Evolutionary conservation across 2,329 filamentous ascomycete species (phyloP), one percentile per base, ranked within the genome.

Genomic region (Aaosphaeria pasadenensis): DNA sequence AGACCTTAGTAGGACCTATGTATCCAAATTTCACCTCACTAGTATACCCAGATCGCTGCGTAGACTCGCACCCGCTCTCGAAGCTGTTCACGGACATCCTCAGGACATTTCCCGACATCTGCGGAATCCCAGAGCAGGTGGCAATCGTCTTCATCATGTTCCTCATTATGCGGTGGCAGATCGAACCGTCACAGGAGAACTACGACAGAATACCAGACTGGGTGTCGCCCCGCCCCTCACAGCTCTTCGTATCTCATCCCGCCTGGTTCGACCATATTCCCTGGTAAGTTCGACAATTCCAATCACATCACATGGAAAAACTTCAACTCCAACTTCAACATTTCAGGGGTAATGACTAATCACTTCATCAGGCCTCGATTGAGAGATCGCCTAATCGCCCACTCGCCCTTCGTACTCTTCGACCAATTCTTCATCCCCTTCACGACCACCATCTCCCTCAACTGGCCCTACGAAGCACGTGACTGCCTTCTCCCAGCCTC

Each of bases 131-230:
- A 0, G 90, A 95, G 70, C 86, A 88, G 59, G 83, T 95, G 0
- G 90, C 87, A 6, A 83, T 89, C 5, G 77, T 95, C 6, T 95
- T 91, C 66, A 75, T 87, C 63, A 95, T 95, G 88, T 95, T 95
- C 70, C 78, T 91, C 31, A 66, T 91, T 54, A 89, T 94, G 85
- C 71, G 74, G 39, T 96, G 91, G 89, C 85, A 89, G 65, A 87
- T 95, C 48, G 82, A 82, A 30, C 89, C 90, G 0, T 89, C 88
- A 0, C 78, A 80, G 51, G 86, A 91, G 57, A 95, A 91, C 71
- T 91, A 88, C 67, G 82, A 89, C 28, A 80, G 87, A 4, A 72
- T 96, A 7, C 90, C 91, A 0, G 77, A 83, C 4, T 95, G 87
- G 83, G 73, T 85, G 36, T 79, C 79, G 0, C 90, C 91, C 1